Conservation (phyloP, 176 grass and related monocot species). For the Carex pumila region DNA sequence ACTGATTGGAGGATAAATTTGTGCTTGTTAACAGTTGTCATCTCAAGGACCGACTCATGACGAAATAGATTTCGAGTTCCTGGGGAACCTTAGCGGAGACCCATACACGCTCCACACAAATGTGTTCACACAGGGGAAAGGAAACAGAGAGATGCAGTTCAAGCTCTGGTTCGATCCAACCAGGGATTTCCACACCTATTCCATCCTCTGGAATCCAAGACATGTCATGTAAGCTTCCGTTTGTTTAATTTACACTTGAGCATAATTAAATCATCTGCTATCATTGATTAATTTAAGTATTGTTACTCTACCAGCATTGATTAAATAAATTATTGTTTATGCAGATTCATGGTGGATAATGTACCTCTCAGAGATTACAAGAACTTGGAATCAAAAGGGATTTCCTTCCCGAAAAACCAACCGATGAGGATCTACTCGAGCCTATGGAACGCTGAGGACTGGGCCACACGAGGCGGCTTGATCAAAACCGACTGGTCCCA, state of each 20-base stretch:
- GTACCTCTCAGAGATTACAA: slow-evolving; percentile 62
- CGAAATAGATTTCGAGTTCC: slow-evolving; percentile 88
- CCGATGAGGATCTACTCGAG: slow-evolving; percentile 83
- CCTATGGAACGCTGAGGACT: slow-evolving; percentile 85
- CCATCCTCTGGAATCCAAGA: slow-evolving; percentile 82
- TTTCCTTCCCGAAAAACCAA: slow-evolving; percentile 78
- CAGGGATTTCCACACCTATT: slow-evolving; percentile 75
- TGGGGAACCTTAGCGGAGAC: slow-evolving; percentile 62
- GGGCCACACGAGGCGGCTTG: slow-evolving; percentile 67
- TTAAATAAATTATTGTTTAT: not conserved
- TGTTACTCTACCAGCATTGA: not conserved
- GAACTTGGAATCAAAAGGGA: slow-evolving; percentile 52
- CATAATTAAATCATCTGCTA: not conserved
- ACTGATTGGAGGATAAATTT: not conserved
- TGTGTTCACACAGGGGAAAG: slow-evolving; percentile 71
- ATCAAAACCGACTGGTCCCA: slow-evolving; percentile 77
- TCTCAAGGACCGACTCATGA: slow-evolving; percentile 66
- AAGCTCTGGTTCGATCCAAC: slow-evolving; percentile 83
- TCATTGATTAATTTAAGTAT: not conserved
- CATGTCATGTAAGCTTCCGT: slow-evolving; percentile 52
- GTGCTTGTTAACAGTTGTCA: slow-evolving; percentile 41
- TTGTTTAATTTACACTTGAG: not conserved
- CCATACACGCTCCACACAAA: slow-evolving; percentile 88
- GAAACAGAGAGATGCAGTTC: slow-evolving; percentile 70
- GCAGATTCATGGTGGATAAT: slow-evolving; percentile 80